Base-by-base conservation (phyloP, 2,329 filamentous ascomycete genomes). In the Phialophora tarda region DNA sequence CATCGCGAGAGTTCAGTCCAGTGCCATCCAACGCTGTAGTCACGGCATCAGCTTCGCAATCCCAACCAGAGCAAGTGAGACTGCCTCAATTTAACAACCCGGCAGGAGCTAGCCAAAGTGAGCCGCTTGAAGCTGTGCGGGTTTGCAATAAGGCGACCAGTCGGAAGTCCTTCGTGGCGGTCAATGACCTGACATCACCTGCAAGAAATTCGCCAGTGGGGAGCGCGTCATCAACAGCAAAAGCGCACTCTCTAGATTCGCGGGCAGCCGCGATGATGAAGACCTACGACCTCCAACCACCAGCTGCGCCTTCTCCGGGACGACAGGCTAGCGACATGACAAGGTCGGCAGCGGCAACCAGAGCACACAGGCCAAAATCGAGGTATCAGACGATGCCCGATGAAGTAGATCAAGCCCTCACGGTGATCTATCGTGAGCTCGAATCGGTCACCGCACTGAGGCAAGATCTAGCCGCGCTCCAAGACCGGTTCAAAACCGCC, bases 331-430 rank as follows among this genome's bases (percentile, higher is more conserved):
- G 58, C 21, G 48, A 30, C 41, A 14, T 38, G 2, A 38, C 30
- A 23, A n/a, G 21, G 12, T 14, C 44, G 12, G 28, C 24, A 50
- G 58, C 41, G 7, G 44, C 44, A n/a, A 28, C 58, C 17, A n/a
- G 58, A 28, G 17, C 26, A 30, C 47, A 30, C 30, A n/a, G 38
- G 23, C 17, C 58, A n/a, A 59, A 60, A 32, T 60, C 58, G 24
- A 60, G 58, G 14, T 60, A 60, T 34, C 58, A 60, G 47, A 60
- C 58, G 6, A 51, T 60, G 58, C 44, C 58, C n/a, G 58, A 60
- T 23, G 44, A 60, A 32, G 58, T 60, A 17, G 58, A 60, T 26
- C 58, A 60, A 38, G 58, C 58, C 3, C 58, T 62, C 21, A 55
- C 59, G 2, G 34, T 55, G 11, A 62, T 55, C 23, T 55, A 62